These are phyloP conservation scores for Aspergillus cristatus DNA, from an alignment of 495 filamentous ascomycete species.

Conservation along the genomic window DNA sequence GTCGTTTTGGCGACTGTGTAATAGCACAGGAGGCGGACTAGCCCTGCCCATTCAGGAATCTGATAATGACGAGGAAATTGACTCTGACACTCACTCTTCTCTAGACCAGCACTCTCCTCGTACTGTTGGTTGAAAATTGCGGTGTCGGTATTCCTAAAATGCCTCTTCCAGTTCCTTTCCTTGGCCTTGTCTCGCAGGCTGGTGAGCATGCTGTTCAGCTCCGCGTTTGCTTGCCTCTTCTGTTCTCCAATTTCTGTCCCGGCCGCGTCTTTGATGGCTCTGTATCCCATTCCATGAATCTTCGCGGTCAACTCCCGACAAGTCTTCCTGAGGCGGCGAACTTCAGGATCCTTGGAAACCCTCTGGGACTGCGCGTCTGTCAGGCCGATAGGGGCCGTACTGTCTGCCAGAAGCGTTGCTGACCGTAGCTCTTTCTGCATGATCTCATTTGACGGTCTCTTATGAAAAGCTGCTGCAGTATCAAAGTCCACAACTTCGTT, in stretches of 20 bases:
- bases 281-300: constrained; percentile 5
- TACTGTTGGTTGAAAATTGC: too few relatives aligned
- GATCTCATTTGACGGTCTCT: constrained; percentile 4
- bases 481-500: constrained; percentile 6
- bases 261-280: constrained; percentile 3
- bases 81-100: too few relatives aligned
- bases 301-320: not conserved
- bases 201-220: constrained; percentile 1
- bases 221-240: constrained; percentile 2
- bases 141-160: constrained; percentile 1
- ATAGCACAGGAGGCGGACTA: too few relatives aligned
- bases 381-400: not conserved
- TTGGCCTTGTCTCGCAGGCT: constrained; percentile 1
- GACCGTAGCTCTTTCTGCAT: constrained; percentile 2
- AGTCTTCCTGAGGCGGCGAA: not conserved
- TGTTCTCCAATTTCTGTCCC: constrained; percentile 4
- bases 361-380: constrained; percentile 2
- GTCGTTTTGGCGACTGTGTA: too few relatives aligned
- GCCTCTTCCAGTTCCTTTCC: constrained; percentile 1
- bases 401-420: constrained; percentile 1
- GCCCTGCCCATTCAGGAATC: too few relatives aligned
- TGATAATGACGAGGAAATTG: too few relatives aligned
- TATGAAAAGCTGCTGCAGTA: constrained; percentile 3
- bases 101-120: too few relatives aligned
- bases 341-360: not conserved